Conservation (phyloP, 108 stramenopile species). For the Aurantiochytrium sp. region DNA sequence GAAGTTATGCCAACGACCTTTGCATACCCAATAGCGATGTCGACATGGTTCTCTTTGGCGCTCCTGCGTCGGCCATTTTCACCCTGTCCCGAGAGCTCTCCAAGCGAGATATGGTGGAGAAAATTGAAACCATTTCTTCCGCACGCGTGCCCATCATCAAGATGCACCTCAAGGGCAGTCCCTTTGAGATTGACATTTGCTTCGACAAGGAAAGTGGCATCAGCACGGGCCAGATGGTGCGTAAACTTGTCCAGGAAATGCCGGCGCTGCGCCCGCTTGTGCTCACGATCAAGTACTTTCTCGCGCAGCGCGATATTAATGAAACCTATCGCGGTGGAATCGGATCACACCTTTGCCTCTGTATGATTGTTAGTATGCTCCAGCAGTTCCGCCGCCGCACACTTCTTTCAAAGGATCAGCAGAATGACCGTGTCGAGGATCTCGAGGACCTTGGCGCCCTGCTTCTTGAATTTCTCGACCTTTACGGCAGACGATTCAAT, state of each 20-base stretch:
- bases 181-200: conserved; percentile 64
- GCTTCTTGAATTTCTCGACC: conserved; percentile 79
- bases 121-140: conserved; percentile 76
- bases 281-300: conserved; percentile 79
- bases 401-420: conserved; percentile 18
- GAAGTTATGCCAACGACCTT: conserved; percentile 77
- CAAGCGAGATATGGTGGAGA: conserved; percentile 50
- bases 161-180: conserved; percentile 51
- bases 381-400: conserved; percentile 62
- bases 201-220: conserved; percentile 73
- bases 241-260: conserved; percentile 66
- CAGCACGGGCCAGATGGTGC: conserved; percentile 64
- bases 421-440: not conserved
- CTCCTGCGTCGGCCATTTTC: not conserved
- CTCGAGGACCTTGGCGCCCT: conserved; percentile 65
- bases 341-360: conserved; percentile 76
- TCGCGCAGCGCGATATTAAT: conserved; percentile 77
- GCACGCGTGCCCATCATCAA: conserved; percentile 91
- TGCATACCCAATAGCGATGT: conserved; percentile 55
- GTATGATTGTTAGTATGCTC: conserved; percentile 77
- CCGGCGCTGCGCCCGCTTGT: conserved; percentile 78
- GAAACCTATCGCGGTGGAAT: conserved; percentile 89
- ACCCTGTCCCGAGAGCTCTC: not conserved
- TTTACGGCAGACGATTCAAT: conserved; percentile 81
- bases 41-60: conserved; percentile 15